A percentile compares a stretch with the other conserved stretches of the same genome.
phyloP scores from a whole-genome alignment of 2,329 filamentous ascomycete species.

The Colletotrichum sp. region DNA sequence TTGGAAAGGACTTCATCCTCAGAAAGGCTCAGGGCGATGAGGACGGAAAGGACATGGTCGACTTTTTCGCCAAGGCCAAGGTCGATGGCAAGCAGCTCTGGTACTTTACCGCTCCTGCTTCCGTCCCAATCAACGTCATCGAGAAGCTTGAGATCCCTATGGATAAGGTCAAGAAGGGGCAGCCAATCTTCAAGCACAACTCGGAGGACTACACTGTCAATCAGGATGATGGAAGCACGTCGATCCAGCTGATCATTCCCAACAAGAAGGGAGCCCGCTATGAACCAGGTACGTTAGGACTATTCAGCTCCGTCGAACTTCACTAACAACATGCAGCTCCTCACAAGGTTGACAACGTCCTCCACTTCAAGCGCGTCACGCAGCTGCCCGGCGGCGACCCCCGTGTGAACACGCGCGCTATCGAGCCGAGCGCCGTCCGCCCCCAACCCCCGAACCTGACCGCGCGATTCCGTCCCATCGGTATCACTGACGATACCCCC shows the following conservation, averaged over 20 bases:
- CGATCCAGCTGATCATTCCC: slow-evolving; percentile 67
- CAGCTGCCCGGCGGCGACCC: slow-evolving; percentile 52
- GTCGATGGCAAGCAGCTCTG: slow-evolving; percentile 76
- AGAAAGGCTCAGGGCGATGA: slow-evolving; percentile 51
- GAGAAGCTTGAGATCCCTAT: slow-evolving; percentile 67
- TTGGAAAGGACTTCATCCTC: slow-evolving; percentile 59
- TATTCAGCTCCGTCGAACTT: background rate
- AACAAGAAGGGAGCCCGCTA: slow-evolving; percentile 60
- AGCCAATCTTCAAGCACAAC: slow-evolving; percentile 65
- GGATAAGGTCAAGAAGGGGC: slow-evolving; percentile 57
- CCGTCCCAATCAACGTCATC: slow-evolving; percentile 71
- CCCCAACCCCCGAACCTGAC: slow-evolving; percentile 72
- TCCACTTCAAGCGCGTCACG: slow-evolving; percentile 70
- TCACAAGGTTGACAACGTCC: slow-evolving; percentile 59
- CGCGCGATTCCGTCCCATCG: slow-evolving; percentile 72
- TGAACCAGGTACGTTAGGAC: slow-evolving; percentile 50
- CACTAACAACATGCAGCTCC: slow-evolving; percentile 25
- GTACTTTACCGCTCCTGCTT: slow-evolving; percentile 79
- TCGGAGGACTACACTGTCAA: slow-evolving; percentile 68
- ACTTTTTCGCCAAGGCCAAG: slow-evolving; percentile 63
- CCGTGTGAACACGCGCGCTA: slow-evolving; percentile 40
- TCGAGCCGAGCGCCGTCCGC: slow-evolving; percentile 53
- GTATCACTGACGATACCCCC: slow-evolving; percentile 44
- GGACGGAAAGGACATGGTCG: slow-evolving; percentile 51
- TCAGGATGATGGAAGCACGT: slow-evolving; percentile 48